Evolutionary conservation across 805 yeast species (phyloP).

Genomic region (Nakazawaea ambrosiae): DNA sequence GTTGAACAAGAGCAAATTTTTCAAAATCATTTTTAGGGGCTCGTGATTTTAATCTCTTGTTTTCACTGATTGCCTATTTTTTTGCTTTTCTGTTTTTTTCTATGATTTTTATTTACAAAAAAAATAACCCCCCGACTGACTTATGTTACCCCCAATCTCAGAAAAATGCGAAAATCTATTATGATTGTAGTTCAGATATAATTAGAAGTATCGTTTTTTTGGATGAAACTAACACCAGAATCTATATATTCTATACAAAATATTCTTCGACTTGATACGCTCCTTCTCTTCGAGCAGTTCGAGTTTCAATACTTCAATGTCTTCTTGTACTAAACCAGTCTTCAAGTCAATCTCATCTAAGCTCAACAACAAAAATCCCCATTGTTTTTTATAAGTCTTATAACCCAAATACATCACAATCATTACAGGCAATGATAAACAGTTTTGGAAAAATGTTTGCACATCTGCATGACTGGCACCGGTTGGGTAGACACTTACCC

Average conservation of each 20-base stretch:
- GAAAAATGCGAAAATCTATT: too few relatives aligned
- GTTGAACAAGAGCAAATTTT: too few relatives aligned
- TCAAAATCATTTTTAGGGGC: too few relatives aligned
- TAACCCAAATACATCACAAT: constrained; percentile 27
- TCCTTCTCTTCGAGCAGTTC: neutral
- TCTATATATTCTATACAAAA: neutral
- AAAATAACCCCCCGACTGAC: too few relatives aligned
- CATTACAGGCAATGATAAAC: constrained; percentile 40
- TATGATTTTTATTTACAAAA: too few relatives aligned
- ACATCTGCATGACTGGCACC: constrained; percentile 22
- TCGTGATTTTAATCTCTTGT: too few relatives aligned
- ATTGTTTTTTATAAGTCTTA: constrained; percentile 1
- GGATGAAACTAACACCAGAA: neutral
- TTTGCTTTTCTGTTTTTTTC: too few relatives aligned
- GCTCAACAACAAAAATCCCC: neutral
- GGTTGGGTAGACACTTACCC: constrained; percentile 41
- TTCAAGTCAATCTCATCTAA: constrained; percentile 1
- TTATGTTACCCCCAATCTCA: too few relatives aligned
- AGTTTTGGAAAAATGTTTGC: constrained; percentile 34
- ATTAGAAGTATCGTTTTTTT: too few relatives aligned
- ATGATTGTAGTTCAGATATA: too few relatives aligned
- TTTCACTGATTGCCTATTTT: too few relatives aligned
- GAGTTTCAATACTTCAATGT: neutral
- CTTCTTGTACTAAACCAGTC: neutral
- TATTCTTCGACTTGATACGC: neutral